phyloP scores from a whole-genome alignment of 2,329 filamentous ascomycete genomes.

The Orbilia javanica region DNA sequence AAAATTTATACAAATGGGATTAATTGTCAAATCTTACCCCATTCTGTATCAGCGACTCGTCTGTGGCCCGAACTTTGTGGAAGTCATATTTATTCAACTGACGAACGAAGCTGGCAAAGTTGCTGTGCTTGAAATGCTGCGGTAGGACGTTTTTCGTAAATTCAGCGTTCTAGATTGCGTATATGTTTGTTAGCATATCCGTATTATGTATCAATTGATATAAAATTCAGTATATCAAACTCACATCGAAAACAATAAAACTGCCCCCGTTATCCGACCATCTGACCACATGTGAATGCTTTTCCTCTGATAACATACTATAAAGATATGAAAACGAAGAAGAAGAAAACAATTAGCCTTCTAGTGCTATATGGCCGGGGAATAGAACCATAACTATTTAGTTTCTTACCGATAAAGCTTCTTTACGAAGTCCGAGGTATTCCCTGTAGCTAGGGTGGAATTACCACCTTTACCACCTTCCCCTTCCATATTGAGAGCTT shows the following conservation, averaged over 20 bases:
- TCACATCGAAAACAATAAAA: constrained; percentile 95
- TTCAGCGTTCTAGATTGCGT: constrained; percentile 82
- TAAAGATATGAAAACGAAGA: constrained; percentile 11
- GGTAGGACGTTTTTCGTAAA: constrained; percentile 97
- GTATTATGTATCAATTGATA: constrained; percentile 46
- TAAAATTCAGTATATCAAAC: constrained; percentile 60
- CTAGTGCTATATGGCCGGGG: too few species aligned
- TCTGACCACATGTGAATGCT: constrained; percentile 90
- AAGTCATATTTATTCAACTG: constrained; percentile 97
- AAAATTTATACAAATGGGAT: not conserved
- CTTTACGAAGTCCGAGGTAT: constrained; percentile 57
- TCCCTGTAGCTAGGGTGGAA: constrained; percentile 22
- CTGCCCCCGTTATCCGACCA: constrained; percentile 96
- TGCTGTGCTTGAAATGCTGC: constrained; percentile 99
- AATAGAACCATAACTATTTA: too few species aligned
- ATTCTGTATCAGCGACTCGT: constrained; percentile 72
- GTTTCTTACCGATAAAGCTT: constrained; percentile 53
- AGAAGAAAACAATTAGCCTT: too few species aligned
- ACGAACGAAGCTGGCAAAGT: constrained; percentile 95
- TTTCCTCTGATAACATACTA: constrained; percentile 96
- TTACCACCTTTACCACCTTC: constrained; percentile 19
- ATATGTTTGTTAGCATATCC: constrained; percentile 9
- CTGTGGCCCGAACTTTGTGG: constrained; percentile 94
- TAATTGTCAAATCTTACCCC: constrained; percentile 31
- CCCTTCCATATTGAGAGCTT: not conserved